Percentiles rank a stretch among this genome's conserved stretches.
Conservation (phyloP, 441 rosid species). For the Theobroma grandiflorum region DNA sequence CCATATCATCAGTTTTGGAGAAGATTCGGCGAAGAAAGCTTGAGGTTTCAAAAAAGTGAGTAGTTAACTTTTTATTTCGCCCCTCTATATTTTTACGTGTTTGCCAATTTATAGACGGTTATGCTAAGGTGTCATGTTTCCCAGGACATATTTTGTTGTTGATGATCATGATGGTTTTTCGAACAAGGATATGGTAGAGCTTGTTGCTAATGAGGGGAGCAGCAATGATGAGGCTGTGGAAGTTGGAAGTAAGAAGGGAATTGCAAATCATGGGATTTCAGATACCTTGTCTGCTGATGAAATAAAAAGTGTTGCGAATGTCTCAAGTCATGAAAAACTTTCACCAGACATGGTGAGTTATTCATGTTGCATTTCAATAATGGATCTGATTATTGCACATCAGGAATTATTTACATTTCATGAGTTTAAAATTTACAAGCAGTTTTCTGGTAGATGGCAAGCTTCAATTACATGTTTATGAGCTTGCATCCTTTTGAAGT, state of each 20-base stretch:
- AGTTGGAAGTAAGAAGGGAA: constrained; percentile 34
- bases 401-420: not conserved
- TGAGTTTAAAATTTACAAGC: not conserved
- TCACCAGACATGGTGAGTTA: constrained; percentile 38
- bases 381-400: constrained; percentile 1
- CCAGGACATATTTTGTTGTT: constrained; percentile 35
- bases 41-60: constrained; percentile 80
- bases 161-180: constrained; percentile 26
- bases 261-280: constrained; percentile 27
- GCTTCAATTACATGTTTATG: not conserved
- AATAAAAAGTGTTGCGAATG: constrained; percentile 36
- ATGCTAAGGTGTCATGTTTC: constrained; percentile 29
- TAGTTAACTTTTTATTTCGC: constrained; percentile 10
- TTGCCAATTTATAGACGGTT: constrained; percentile 2
- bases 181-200: constrained; percentile 39
- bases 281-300: constrained; percentile 32
- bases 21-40: constrained; percentile 85
- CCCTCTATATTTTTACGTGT: not conserved
- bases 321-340: constrained; percentile 29
- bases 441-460: not conserved
- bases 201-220: constrained; percentile 18
- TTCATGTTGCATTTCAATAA: not conserved
- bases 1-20: constrained; percentile 85
- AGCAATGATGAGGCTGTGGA: constrained; percentile 32
- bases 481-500: not conserved